phyloP scores from a whole-genome alignment of 345 rosid species.

The Anastatica hierochuntica region DNA sequence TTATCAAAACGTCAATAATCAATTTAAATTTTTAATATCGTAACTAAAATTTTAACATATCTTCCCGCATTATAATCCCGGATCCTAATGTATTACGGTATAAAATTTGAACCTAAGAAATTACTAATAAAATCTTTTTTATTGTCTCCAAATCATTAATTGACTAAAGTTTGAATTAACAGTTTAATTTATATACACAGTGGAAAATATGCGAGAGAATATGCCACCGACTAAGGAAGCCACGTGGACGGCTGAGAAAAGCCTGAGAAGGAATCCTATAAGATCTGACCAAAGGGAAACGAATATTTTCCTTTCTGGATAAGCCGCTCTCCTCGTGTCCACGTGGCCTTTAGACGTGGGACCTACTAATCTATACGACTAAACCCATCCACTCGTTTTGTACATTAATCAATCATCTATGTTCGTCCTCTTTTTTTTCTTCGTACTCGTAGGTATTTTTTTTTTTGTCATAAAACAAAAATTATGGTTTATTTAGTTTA shows the following conservation, averaged over 20 bases:
- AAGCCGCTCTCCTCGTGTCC: slow-evolving; percentile 17
- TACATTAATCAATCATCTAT: not conserved
- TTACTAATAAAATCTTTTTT: too few relatives aligned
- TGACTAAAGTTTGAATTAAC: too few relatives aligned
- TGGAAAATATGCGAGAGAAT: slow-evolving; percentile 8
- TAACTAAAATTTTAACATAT: too few relatives aligned
- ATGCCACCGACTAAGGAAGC: slow-evolving; percentile 19
- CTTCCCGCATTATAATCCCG: too few relatives aligned
- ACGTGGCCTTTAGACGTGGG: slow-evolving; percentile 17
- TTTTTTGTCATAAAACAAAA: not conserved
- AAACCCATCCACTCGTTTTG: slow-evolving; percentile 20
- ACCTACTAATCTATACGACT: slow-evolving; percentile 19
- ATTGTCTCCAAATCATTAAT: too few relatives aligned
- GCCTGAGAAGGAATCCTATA: slow-evolving; percentile 3
- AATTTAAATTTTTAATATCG: too few relatives aligned
- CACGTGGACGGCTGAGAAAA: slow-evolving; percentile 18
- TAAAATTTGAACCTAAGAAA: too few relatives aligned
- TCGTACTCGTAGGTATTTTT: not conserved
- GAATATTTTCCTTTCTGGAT: slow-evolving; percentile 17
- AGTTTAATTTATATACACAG: too few relatives aligned
- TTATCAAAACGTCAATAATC: too few relatives aligned
- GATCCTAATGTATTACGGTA: too few relatives aligned
- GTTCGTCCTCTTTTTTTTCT: not conserved
- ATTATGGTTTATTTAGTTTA: too few relatives aligned
- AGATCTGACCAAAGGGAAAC: not conserved